Evolutionary conservation across 495 filamentous ascomycete species (phyloP), one percentile per base, ranked within the genome.

Genomic region (Schizothecium vesticola): DNA sequence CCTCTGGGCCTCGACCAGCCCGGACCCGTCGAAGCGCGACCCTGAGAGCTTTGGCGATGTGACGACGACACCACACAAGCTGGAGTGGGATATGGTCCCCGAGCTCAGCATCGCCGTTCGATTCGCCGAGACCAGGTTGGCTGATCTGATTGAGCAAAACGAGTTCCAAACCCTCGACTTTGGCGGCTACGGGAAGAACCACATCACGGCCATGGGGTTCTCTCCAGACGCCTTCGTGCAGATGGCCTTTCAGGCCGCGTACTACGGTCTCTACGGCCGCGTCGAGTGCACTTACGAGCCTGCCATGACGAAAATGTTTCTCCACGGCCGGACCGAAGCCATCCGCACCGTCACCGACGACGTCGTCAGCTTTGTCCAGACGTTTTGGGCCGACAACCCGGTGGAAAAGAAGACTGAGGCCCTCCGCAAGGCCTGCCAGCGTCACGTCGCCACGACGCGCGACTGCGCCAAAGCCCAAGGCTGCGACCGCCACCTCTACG

Each of bases 221-320:
- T 97, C 95, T 0, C 95, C 95, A 0, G 95, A 99, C 77, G 95
- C 95, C 1, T 99, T 97, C 71, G 92, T 99, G 31, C 95, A 99
- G 77, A 98, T 98, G 95, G 96, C 95, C 4, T 98, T 97, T 82
- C 95, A 99, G 78, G 95, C 95, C 28, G 95, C 96, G 16, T 98
- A 99, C 82, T 99, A 98, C 74, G 95, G 96, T 29, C 87, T 99
- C 33, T 99, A 99, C 72, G 95, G 95, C 7, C 87, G 92, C 5
- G 85, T 97, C 6, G 95, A 98, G 79, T 96, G 92, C 75, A 94
- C 92, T 3, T 99, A 99, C 77, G 95, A 99, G 79, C 96, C 95
- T 19, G 93, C 95, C 28, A 99, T 99, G 95, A 99, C 95, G 19
- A 99, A 99, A 79, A 79, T 88, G 64, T 99, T 87, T 79, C 86